Conservation (phyloP, 2,329 filamentous ascomycete species). For the Paradendryphiella salina region DNA sequence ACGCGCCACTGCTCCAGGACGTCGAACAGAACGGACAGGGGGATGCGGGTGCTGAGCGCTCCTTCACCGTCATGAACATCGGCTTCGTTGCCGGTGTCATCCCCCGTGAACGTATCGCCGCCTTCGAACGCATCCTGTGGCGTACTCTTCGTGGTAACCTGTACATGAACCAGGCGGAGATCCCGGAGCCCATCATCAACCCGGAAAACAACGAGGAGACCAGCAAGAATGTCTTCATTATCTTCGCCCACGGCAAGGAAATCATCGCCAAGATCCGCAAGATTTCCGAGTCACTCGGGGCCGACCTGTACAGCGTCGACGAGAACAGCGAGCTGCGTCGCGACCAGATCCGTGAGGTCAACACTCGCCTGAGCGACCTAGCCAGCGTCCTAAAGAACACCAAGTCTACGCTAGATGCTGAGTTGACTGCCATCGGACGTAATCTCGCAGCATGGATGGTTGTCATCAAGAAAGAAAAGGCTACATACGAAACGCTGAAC, state of each 20-base stretch:
- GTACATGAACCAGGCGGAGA: constrained; percentile 99
- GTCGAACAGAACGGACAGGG: constrained; percentile 81
- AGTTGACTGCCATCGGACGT: constrained; percentile 90
- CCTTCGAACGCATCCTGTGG: constrained; percentile 98
- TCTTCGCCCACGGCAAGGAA: constrained; percentile 97
- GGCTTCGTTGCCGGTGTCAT: constrained; percentile 98
- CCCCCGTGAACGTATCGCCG: constrained; percentile 84
- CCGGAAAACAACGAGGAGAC: constrained; percentile 89
- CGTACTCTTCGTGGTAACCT: constrained; percentile 94
- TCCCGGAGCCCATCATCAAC: constrained; percentile 88
- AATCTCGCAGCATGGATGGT: constrained; percentile 97
- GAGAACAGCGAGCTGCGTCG: constrained; percentile 94
- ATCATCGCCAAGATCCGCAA: constrained; percentile 98
- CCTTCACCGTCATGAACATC: constrained; percentile 97
- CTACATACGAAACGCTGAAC: constrained; percentile 93
- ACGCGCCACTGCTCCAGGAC: constrained; percentile 90
- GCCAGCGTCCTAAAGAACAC: constrained; percentile 93
- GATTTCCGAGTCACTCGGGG: constrained; percentile 96
- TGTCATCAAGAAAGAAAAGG: constrained; percentile 96
- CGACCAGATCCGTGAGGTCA: constrained; percentile 97
- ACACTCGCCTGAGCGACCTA: constrained; percentile 86
- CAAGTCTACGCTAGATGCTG: constrained; percentile 88
- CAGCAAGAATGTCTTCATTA: constrained; percentile 98
- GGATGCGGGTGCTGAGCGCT: constrained; percentile 70
- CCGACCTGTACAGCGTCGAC: constrained; percentile 94